Evolutionary conservation across 1,139 yeast species (phyloP).

Genomic region (Entelexis paramagnoliae): DNA sequence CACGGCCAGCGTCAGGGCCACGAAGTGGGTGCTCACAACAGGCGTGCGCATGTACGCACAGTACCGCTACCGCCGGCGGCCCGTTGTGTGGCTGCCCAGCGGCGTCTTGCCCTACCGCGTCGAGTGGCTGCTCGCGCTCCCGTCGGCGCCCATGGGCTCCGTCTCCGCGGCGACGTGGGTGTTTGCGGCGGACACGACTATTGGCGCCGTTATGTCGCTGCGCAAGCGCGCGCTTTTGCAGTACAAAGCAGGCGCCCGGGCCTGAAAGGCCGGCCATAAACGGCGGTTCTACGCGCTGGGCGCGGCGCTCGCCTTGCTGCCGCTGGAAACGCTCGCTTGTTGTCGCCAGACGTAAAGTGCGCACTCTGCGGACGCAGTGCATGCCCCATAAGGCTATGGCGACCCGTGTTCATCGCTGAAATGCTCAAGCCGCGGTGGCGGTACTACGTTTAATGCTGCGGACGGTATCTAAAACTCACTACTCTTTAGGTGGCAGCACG

Average conservation of each 20-base stretch:
- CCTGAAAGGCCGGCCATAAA: too few relatives aligned
- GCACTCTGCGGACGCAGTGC: too few relatives aligned
- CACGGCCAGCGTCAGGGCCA: constrained; percentile 27
- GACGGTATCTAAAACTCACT: too few relatives aligned
- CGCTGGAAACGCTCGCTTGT: too few relatives aligned
- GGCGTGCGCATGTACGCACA: constrained; percentile 42
- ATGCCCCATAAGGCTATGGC: too few relatives aligned
- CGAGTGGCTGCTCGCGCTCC: constrained; percentile 51
- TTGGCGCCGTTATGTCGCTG: constrained; percentile 1
- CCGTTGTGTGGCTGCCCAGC: constrained; percentile 52
- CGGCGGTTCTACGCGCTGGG: too few relatives aligned
- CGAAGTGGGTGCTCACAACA: constrained; percentile 28
- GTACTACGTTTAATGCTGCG: too few relatives aligned
- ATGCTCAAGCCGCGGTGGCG: too few relatives aligned
- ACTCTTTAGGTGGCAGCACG: too few relatives aligned
- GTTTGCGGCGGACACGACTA: constrained; percentile 12
- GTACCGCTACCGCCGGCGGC: constrained; percentile 46
- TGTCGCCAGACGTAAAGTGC: too few relatives aligned
- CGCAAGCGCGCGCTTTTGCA: constrained; percentile 5
- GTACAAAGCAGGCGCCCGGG: neutral
- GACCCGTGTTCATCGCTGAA: too few relatives aligned
- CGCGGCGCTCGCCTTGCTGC: too few relatives aligned
- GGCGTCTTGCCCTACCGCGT: constrained; percentile 48
- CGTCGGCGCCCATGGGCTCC: constrained; percentile 43
- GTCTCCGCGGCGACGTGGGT: constrained; percentile 36